A percentile compares a stretch with the other conserved stretches of the same genome.
Conservation (phyloP, 495 filamentous ascomycete genomes). For the Aspergillus funiculosus region DNA sequence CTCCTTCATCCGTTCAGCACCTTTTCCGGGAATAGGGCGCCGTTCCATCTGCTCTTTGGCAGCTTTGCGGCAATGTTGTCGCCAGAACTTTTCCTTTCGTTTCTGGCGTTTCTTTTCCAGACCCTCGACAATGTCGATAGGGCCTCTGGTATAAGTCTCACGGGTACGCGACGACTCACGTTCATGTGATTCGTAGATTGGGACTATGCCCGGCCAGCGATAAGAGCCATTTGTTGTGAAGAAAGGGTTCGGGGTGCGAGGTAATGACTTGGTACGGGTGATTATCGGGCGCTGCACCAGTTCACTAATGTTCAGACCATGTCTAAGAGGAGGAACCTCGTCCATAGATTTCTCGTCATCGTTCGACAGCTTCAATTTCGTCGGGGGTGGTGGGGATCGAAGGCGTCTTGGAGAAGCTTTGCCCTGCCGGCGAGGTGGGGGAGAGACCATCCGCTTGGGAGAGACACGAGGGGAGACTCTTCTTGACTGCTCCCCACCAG, state of each 20-base stretch:
- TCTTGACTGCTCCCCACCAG: conserved; percentile 21
- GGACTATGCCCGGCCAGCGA: conserved; percentile 31
- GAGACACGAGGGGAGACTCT: conserved; percentile 34
- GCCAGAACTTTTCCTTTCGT: conserved; percentile 81
- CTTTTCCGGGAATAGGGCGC: conserved; percentile 68
- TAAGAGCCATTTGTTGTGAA: conserved; percentile 40
- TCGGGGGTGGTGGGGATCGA: conserved; percentile 53
- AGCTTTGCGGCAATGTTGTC: conserved; percentile 70
- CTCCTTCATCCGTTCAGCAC: conserved; percentile 90
- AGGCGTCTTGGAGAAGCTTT: conserved; percentile 63
- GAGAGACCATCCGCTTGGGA: conserved; percentile 48
- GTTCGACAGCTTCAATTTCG: conserved; percentile 25
- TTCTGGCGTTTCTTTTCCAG: conserved; percentile 90
- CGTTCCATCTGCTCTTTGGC: conserved; percentile 55
- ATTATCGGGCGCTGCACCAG: conserved; percentile 58
- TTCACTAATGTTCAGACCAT: conserved; percentile 49
- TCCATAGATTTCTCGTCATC: conserved; percentile 27
- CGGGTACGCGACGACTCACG: conserved; percentile 35
- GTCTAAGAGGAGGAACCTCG: conserved; percentile 23
- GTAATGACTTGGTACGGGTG: conserved; percentile 72
- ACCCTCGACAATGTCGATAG: conserved; percentile 95
- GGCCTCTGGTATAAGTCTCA: conserved; percentile 63
- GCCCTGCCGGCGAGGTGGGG: conserved; percentile 61
- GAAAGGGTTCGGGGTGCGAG: conserved; percentile 66
- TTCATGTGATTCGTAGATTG: conserved; percentile 31